These are phyloP conservation scores for Kwoniella botswanensis DNA, from an alignment of 768 basidiomycete genomes.

Conservation along the genomic window DNA sequence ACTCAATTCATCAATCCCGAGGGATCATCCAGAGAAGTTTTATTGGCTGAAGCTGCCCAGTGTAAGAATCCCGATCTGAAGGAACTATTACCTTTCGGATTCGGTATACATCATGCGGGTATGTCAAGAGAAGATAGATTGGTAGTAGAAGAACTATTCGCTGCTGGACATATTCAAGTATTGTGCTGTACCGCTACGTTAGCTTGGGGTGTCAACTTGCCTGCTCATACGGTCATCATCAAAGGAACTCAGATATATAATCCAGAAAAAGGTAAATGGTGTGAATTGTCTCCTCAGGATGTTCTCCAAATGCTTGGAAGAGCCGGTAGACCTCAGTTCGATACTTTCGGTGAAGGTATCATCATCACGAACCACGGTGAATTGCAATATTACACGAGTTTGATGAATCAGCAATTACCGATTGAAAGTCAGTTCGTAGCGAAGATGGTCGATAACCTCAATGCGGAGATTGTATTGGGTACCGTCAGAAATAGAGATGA, in stretches of 20 bases:
- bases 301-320: slow-evolving; percentile 98
- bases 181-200: slow-evolving; percentile 96
- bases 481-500: slow-evolving; percentile 94
- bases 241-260: slow-evolving; percentile 99
- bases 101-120: slow-evolving; percentile 97
- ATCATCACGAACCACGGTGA: slow-evolving; percentile 98
- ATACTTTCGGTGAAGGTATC: slow-evolving; percentile 95
- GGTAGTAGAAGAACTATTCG: slow-evolving; percentile 91
- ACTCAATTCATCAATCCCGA: slow-evolving; percentile 95
- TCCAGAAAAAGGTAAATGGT: slow-evolving; percentile 97
- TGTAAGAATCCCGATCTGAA: slow-evolving; percentile 81
- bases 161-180: slow-evolving; percentile 88
- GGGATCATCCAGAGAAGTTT: slow-evolving; percentile 85
- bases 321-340: slow-evolving; percentile 95
- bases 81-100: slow-evolving; percentile 93
- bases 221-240: slow-evolving; percentile 97
- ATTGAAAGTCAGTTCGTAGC: slow-evolving; percentile 95
- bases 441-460: slow-evolving; percentile 91
- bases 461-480: slow-evolving; percentile 95
- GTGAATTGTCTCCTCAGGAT: slow-evolving; percentile 91
- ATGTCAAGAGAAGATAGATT: slow-evolving; percentile 90
- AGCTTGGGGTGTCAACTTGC: slow-evolving; percentile 99
- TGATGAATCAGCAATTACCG: slow-evolving; percentile 95
- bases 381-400: slow-evolving; percentile 91
- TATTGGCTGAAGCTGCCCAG: slow-evolving; percentile 79